Conservation (phyloP, 164 flowering plant genomes). For the Magnolia changhungtana region DNA sequence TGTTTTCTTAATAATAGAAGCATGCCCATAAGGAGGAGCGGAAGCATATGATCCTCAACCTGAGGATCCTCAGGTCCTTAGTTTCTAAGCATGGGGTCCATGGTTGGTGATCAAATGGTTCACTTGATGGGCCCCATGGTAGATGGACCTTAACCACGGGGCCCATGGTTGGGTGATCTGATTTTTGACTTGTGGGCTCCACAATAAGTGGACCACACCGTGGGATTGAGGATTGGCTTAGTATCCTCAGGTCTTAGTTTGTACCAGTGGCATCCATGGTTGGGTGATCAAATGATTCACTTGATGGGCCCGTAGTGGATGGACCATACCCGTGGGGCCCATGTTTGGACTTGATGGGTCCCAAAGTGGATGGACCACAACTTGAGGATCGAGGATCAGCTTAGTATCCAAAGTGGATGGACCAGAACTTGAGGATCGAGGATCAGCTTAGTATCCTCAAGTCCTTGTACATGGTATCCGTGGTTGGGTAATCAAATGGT, state of each 20-base stretch:
- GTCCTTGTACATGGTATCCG: too few relatives aligned
- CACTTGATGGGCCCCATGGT: not conserved
- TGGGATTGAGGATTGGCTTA: not conserved
- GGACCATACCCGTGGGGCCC: too few relatives aligned
- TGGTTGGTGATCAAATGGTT: not conserved
- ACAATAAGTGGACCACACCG: too few relatives aligned
- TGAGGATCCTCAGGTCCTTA: not conserved
- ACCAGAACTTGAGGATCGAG: not conserved
- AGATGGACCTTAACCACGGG: not conserved
- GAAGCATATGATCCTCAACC: not conserved
- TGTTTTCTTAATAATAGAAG: not conserved
- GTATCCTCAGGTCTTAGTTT: not conserved
- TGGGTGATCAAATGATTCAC: not conserved
- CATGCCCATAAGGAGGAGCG: not conserved
- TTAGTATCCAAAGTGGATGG: not conserved
- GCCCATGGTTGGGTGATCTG: too few relatives aligned
- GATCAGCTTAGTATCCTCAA: not conserved
- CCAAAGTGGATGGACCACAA: not conserved
- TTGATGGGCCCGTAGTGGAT: not conserved
- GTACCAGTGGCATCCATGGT: too few relatives aligned
- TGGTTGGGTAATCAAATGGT: not conserved
- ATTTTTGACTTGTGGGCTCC: too few relatives aligned
- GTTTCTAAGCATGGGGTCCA: too few relatives aligned
- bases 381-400: not conserved
- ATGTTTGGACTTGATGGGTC: not conserved